These are phyloP conservation scores for Termitomyces bulborhizus DNA, from an alignment of 768 basidiomycete species.

Conservation along the genomic window DNA sequence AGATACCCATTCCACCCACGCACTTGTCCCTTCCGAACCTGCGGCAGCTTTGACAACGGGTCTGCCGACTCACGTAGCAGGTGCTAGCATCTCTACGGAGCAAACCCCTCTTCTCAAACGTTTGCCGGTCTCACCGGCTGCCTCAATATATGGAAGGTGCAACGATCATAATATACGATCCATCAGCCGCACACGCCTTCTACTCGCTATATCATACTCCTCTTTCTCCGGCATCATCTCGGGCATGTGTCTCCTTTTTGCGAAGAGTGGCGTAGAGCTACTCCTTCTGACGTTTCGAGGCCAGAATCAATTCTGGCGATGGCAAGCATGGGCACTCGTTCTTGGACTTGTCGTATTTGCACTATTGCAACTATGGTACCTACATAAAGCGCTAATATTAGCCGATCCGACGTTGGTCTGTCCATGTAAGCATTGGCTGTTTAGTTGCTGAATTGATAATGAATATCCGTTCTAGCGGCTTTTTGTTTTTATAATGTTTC, in stretches of 20 bases:
- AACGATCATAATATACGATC: slow-evolving; percentile 19
- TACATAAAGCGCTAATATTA: slow-evolving; percentile 72
- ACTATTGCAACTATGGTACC: slow-evolving; percentile 77
- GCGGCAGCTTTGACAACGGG: slow-evolving; percentile 33
- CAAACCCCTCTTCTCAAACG: slow-evolving; percentile 51
- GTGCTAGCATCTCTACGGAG: slow-evolving; percentile 34
- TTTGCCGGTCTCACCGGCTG: slow-evolving; percentile 22
- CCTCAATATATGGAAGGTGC: slow-evolving; percentile 17
- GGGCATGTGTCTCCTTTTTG: slow-evolving; percentile 89
- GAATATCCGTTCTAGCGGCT: slow-evolving; percentile 44
- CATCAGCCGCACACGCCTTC: slow-evolving; percentile 43
- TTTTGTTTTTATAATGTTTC: slow-evolving; percentile 96
- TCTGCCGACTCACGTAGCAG: slow-evolving; percentile 24
- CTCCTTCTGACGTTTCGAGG: slow-evolving; percentile 72
- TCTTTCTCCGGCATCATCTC: slow-evolving; percentile 84
- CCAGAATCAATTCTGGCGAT: slow-evolving; percentile 76
- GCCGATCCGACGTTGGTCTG: slow-evolving; percentile 85
- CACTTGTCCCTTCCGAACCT: slow-evolving; percentile 25
- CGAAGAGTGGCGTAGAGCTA: slow-evolving; percentile 90
- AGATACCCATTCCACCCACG: slow-evolving; percentile 27
- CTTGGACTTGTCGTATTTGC: slow-evolving; percentile 69
- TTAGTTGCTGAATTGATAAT: slow-evolving; percentile 7
- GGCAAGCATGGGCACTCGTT: slow-evolving; percentile 81
- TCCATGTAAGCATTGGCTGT: slow-evolving; percentile 50
- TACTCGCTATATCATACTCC: slow-evolving; percentile 80